These are phyloP conservation scores for Albizia julibrissin DNA, from an alignment of 306 rosid species.

Conservation along the genomic window DNA sequence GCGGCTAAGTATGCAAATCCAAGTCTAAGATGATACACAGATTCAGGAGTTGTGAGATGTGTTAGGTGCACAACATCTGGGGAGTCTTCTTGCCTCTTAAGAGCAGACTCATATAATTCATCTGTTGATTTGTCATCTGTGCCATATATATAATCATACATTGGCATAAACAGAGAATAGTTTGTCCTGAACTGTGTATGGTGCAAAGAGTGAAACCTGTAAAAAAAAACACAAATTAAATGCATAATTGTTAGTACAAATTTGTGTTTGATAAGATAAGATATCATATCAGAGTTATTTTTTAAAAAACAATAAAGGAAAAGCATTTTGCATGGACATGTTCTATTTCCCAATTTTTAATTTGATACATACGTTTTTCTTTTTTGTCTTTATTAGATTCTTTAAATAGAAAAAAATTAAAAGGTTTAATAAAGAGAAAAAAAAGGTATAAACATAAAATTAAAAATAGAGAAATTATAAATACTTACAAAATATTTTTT, in stretches of 20 bases:
- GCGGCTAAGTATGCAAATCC: constrained; percentile 67
- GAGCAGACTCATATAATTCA: constrained; percentile 29
- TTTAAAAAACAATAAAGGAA: background rate
- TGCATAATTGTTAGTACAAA: background rate
- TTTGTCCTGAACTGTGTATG: constrained; percentile 37
- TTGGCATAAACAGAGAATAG: constrained; percentile 51
- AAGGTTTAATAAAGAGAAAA: no score
- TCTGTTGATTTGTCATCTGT: constrained; percentile 47
- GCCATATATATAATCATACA: constrained; percentile 47
- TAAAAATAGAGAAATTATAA: no score
- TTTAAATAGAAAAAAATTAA: no score
- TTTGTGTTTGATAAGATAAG: background rate
- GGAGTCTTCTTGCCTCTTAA: constrained; percentile 33
- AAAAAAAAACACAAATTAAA: background rate
- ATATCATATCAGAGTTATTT: background rate
- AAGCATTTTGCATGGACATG: no score
- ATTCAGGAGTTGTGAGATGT: constrained; percentile 50
- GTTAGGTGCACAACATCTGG: constrained; percentile 46
- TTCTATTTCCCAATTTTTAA: no score
- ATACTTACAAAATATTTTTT: no score
- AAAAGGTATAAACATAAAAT: no score
- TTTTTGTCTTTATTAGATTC: no score
- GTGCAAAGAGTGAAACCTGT: constrained; percentile 18
- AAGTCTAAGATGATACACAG: constrained; percentile 48
- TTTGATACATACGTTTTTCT: no score